Conservation (phyloP, 768 basidiomycete species). For the Thelephora aurantiotincta region DNA sequence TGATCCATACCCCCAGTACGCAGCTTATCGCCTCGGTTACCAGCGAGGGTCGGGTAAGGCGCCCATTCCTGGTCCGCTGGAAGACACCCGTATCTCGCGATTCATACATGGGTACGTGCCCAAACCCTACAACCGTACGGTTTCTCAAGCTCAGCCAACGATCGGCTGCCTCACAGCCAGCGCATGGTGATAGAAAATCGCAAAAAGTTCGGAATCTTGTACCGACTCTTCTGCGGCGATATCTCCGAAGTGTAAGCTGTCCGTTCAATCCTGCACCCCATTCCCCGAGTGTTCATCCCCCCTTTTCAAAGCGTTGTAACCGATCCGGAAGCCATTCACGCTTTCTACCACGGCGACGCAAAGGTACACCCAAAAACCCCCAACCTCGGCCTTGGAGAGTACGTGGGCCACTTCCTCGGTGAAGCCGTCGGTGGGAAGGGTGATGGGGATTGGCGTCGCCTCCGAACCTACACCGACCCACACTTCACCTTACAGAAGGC, state of each 20-base stretch:
- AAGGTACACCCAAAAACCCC: not conserved
- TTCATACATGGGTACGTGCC: not conserved
- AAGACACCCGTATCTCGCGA: not conserved
- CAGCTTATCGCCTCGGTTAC: not conserved
- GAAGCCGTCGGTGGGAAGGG: not conserved
- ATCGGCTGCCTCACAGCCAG: not conserved
- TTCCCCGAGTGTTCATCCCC: not conserved
- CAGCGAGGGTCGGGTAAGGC: not conserved
- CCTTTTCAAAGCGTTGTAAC: not conserved
- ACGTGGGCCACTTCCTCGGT: conserved; percentile 3
- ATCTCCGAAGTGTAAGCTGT: not conserved
- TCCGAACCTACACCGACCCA: not conserved
- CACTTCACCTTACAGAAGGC: conserved; percentile 1
- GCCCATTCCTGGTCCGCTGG: not conserved
- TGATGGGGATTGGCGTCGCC: conserved; percentile 1
- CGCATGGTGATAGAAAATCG: not conserved
- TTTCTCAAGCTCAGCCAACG: not conserved
- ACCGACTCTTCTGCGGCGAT: not conserved
- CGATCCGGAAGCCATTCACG: conserved; percentile 1
- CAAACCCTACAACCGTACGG: not conserved
- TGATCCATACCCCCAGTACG: not conserved
- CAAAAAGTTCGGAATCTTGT: not conserved
- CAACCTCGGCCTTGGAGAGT: conserved; percentile 1
- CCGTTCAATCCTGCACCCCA: not conserved
- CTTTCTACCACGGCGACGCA: not conserved